Conservation (phyloP, 306 rosid genomes). For the Dicorynia guianensis region DNA sequence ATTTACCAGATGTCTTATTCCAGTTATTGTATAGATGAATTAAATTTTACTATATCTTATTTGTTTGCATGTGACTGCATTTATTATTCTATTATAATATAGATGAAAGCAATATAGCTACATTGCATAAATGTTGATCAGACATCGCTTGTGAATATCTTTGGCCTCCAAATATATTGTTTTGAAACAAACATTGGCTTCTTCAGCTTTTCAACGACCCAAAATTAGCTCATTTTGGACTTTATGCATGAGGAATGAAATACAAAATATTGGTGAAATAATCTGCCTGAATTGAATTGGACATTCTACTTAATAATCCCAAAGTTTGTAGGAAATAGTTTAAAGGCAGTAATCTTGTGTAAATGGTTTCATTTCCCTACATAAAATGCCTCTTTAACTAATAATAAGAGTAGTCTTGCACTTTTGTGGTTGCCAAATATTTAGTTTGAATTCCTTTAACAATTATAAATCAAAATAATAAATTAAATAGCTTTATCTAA, state of each 20-base stretch:
- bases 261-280: constrained; percentile 3
- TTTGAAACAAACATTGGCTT: constrained; percentile 5
- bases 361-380: not conserved
- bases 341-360: not conserved
- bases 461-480: constrained; percentile 20
- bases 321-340: constrained; percentile 15
- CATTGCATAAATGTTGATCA: not conserved
- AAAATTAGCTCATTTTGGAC: constrained; percentile 6
- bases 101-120: not conserved
- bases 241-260: not conserved
- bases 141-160: constrained; percentile 5
- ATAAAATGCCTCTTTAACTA: not conserved
- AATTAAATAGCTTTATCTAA: constrained; percentile 1
- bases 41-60: not conserved
- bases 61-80: not conserved
- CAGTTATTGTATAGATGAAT: not conserved
- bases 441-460: constrained; percentile 17
- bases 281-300: constrained; percentile 16
- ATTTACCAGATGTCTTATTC: too few species aligned
- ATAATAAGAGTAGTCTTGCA: not conserved
- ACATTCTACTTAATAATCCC: not conserved
- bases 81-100: constrained; percentile 1
- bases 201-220: constrained; percentile 5
- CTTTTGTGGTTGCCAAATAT: not conserved
- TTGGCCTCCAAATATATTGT: constrained; percentile 9